phyloP scores from a whole-genome alignment of 2,329 filamentous ascomycete species.

The Sarocladiaceae sp. region DNA sequence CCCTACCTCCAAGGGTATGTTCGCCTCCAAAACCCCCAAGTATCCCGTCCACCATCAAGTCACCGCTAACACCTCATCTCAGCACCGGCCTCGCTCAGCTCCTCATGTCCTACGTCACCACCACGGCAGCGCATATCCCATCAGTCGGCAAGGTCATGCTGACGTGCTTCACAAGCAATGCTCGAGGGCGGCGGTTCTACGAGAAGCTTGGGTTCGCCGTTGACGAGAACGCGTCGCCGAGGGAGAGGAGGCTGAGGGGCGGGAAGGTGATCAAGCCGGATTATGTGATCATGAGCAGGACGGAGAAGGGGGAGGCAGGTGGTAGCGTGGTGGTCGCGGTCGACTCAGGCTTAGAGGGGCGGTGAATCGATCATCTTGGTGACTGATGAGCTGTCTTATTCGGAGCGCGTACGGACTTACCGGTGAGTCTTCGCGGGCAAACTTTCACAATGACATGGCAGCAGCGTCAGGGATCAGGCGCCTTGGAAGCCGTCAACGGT shows the following conservation, averaged over 20 bases:
- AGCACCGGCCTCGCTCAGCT: slow-evolving; percentile 57
- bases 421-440: too few relatives aligned
- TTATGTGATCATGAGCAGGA: slow-evolving; percentile 52
- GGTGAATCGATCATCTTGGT: too few relatives aligned
- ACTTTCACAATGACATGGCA: too few relatives aligned
- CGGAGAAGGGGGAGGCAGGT: slow-evolving; percentile 14
- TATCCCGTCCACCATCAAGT: slow-evolving; percentile 3
- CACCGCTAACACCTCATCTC: slow-evolving; percentile 7
- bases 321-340: neutral
- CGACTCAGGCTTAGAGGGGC: neutral
- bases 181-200: slow-evolving; percentile 54
- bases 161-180: slow-evolving; percentile 62
- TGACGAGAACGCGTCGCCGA: slow-evolving; percentile 48
- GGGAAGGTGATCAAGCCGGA: slow-evolving; percentile 49
- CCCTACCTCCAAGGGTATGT: slow-evolving; percentile 45
- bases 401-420: too few relatives aligned
- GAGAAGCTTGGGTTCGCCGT: slow-evolving; percentile 48
- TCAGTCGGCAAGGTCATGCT: slow-evolving; percentile 63
- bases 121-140: slow-evolving; percentile 46
- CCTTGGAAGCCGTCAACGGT: too few relatives aligned
- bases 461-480: too few relatives aligned
- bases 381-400: too few relatives aligned
- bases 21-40: slow-evolving; percentile 1
- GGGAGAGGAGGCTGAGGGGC: slow-evolving; percentile 43
- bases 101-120: slow-evolving; percentile 51